Base-by-base conservation (phyloP, 352 stramenopile genomes). In the Halophytophthora polymorphica region DNA sequence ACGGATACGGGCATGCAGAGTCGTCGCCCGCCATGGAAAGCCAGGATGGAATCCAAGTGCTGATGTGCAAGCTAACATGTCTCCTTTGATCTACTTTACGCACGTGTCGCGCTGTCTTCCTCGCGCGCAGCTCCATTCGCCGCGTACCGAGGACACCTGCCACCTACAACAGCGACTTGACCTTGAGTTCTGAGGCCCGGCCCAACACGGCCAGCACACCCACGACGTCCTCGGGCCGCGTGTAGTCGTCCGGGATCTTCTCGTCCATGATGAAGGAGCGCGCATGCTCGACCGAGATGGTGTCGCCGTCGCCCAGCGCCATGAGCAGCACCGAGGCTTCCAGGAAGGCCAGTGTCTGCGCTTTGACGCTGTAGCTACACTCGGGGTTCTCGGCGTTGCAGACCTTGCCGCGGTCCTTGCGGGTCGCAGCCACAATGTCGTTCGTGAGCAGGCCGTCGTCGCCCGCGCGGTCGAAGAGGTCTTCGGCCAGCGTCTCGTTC, bases 331-430 rank as follows among this genome's bases (percentile, higher is more conserved):
- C 37, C 6, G 37, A 45, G n/a, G 48, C 48, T 18, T 55, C 48
- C 17, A 45, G 25, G 38, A 46, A 55, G 23, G 48, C 48, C 3
- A 55, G 48, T 38, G 48, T 55, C 36, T 45, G 36, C 23, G 28
- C 22, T 28, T 40, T 47, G 23, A 45, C 23, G 10, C 48, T 38
- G 48, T 40, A 55, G 17, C 17, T 36, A 39, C 50, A 69, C 19
- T 25, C 36, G 1, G 55, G 45, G 42, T 69, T 69, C 17, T 56
- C 22, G 15, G 44, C 33, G 13, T 61, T 43, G 60, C 55, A 58
- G 12, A 45, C 19, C 13, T 46, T 25, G 38, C 41, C 40, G 35
- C 60, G 60, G 13, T 48, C 53, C 28, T 45, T 33, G 38, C 48
- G 48, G 25, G 33, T 19, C 28, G 19, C 18, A 11, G 41, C 43